phyloP scores from a whole-genome alignment of 129 eudicot genomes.

The Calendula officinalis region DNA sequence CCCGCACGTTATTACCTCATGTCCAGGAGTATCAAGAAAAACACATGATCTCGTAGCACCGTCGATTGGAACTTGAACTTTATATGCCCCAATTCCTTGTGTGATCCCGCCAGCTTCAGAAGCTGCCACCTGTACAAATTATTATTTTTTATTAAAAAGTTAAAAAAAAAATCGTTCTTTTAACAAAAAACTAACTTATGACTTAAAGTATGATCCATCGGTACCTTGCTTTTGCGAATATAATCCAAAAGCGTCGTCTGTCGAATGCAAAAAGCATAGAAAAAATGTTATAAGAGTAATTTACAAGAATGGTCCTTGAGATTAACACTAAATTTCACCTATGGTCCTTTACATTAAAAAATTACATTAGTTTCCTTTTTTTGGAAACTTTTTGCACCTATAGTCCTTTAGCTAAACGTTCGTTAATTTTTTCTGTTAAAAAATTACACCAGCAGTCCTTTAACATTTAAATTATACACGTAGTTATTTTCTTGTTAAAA shows the following conservation, averaged over 20 bases:
- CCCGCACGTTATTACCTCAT: conserved; percentile 53
- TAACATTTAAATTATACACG: no score
- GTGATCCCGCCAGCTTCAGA: conserved; percentile 99
- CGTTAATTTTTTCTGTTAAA: no score
- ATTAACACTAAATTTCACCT: no score
- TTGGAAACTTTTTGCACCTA: no score
- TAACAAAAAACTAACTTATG: conserved; percentile 9
- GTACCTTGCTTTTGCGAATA: conserved; percentile 92
- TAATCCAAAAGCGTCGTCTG: conserved; percentile 96
- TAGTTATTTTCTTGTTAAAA: no score
- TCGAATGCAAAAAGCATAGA: not conserved
- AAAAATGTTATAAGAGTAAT: not conserved
- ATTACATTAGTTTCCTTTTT: no score
- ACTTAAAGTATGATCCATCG: conserved; percentile 5
- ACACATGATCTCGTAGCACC: conserved; percentile 72
- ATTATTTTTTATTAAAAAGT: conserved; percentile 9
- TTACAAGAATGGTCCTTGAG: no score
- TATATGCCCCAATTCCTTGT: conserved; percentile 98
- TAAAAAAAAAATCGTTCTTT: conserved; percentile 18
- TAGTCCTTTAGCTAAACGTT: no score
- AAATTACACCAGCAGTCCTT: no score
- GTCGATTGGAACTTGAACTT: conserved; percentile 85
- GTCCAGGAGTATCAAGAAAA: conserved; percentile 98
- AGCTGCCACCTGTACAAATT: conserved; percentile 76
- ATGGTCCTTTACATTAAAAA: no score